Evolutionary conservation across 23 red algal species (phyloP).

Genomic region (Chondrus crispus): DNA sequence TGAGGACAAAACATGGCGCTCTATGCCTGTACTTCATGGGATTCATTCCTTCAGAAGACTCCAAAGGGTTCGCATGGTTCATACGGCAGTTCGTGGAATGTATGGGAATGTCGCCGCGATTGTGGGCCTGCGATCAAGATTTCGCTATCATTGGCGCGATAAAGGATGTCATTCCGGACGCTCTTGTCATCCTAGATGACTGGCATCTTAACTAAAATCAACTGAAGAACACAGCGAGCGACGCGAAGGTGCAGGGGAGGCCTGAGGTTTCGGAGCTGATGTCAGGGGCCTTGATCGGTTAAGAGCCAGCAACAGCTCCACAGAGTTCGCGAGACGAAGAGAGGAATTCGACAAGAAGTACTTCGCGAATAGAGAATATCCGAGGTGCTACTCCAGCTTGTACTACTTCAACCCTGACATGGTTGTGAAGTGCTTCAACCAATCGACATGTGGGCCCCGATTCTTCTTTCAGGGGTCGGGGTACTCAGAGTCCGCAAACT

Average conservation of each 20-base stretch:
- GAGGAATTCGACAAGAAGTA: no score
- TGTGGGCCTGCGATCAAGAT: not conserved
- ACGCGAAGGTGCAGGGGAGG: no score
- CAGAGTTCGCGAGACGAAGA: no score
- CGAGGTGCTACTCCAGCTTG: no score
- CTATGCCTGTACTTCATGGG: not conserved
- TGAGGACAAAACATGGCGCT: not conserved
- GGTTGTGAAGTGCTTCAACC: no score
- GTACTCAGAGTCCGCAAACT: not conserved
- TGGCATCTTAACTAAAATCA: not conserved
- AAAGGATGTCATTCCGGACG: not conserved
- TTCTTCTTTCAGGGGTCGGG: not conserved
- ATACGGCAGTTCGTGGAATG: not conserved
- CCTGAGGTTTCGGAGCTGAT: no score
- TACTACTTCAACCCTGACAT: no score
- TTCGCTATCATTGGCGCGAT: not conserved
- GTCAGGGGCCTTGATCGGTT: no score
- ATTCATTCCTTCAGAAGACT: not conserved
- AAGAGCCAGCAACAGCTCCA: no score
- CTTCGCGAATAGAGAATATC: no score
- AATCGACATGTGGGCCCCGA: no score
- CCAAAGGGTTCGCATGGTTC: not conserved
- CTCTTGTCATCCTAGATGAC: not conserved
- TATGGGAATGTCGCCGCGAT: not conserved
- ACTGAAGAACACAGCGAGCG: not conserved